Conservation (phyloP, 768 basidiomycete species). For the Calocera cornea region DNA sequence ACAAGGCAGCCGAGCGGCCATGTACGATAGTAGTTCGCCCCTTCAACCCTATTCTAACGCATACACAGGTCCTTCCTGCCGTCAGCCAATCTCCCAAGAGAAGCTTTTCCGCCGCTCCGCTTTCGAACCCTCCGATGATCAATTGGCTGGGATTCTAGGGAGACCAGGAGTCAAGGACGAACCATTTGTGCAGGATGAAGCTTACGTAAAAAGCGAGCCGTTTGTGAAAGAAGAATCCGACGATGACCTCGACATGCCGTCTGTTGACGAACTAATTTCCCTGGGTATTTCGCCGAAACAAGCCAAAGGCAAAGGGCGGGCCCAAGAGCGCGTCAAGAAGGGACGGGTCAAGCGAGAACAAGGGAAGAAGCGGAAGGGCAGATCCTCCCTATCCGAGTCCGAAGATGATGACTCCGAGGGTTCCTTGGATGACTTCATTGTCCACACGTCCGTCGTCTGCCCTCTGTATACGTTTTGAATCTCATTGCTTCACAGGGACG, state of each 20-base stretch:
- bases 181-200: slow-evolving; percentile 10
- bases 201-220: slow-evolving; percentile 7
- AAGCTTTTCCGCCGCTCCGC: slow-evolving; percentile 42
- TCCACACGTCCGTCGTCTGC: not conserved
- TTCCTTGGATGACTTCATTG: slow-evolving; percentile 8
- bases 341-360: slow-evolving; percentile 4
- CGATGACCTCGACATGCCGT: slow-evolving; percentile 26
- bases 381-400: not conserved
- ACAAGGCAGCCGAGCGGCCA: slow-evolving; percentile 34
- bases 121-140: slow-evolving; percentile 51
- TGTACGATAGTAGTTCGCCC: slow-evolving; percentile 34
- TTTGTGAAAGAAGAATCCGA: slow-evolving; percentile 17
- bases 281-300: not conserved
- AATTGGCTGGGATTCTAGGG: slow-evolving; percentile 26
- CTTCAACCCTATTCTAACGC: not conserved
- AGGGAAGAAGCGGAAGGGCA: not conserved
- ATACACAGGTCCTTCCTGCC: slow-evolving; percentile 45
- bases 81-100: slow-evolving; percentile 33
- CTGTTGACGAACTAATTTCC: slow-evolving; percentile 4
- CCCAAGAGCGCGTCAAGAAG: slow-evolving; percentile 13
- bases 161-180: not conserved
- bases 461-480: slow-evolving; percentile 24
- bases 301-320: not conserved
- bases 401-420: slow-evolving; percentile 7
- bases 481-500: slow-evolving; percentile 38